Evolutionary conservation across 345 rosid species (phyloP).

Genomic region (Carallia brachiata): DNA sequence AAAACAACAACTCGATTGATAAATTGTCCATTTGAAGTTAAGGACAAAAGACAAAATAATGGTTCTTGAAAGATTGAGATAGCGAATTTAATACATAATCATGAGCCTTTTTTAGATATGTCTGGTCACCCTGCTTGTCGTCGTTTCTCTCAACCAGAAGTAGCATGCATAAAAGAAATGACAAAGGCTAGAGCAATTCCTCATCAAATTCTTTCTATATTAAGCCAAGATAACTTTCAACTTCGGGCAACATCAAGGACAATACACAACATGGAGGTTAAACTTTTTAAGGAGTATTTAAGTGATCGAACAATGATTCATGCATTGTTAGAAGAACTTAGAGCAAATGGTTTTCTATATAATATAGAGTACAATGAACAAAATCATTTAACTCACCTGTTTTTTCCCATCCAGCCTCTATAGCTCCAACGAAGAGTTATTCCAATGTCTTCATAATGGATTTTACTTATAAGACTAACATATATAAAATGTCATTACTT

Average conservation of each 20-base stretch:
- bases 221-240: neutral
- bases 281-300: neutral
- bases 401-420: neutral
- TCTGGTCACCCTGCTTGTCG: neutral
- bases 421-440: neutral
- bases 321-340: neutral
- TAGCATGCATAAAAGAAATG: neutral
- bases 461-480: constrained; percentile 1
- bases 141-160: neutral
- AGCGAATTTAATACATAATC: neutral
- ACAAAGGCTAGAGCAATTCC: neutral
- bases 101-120: neutral
- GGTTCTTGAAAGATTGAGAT: neutral
- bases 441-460: neutral
- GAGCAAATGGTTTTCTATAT: neutral
- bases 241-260: neutral
- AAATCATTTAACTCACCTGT: neutral
- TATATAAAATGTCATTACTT: constrained; percentile 10
- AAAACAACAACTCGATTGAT: neutral
- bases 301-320: neutral
- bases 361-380: neutral
- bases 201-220: neutral
- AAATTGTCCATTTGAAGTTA: constrained; percentile 2
- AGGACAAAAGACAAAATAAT: neutral
- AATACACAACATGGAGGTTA: neutral